phyloP scores from a whole-genome alignment of 2,329 filamentous ascomycete genomes.

The Colletotrichum trifolii region DNA sequence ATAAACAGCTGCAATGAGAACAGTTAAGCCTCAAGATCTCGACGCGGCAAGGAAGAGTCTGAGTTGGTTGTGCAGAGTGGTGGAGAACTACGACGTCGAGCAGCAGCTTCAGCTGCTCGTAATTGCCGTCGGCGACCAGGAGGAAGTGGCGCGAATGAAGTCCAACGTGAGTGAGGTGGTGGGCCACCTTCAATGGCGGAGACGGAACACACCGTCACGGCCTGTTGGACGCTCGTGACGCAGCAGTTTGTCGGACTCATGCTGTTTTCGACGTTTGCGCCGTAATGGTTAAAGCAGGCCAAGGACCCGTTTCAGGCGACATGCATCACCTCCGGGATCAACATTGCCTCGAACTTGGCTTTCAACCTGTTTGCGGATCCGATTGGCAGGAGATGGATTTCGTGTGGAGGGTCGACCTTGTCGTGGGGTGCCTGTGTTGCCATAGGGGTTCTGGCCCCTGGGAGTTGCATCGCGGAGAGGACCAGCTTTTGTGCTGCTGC shows the following conservation, averaged over 20 bases:
- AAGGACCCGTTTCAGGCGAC: constrained; percentile 41
- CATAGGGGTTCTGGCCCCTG: constrained; percentile 39
- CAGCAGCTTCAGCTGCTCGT: constrained; percentile 42
- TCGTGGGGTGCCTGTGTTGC: constrained; percentile 36
- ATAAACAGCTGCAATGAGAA: not conserved
- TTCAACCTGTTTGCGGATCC: constrained; percentile 38
- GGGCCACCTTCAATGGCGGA: constrained; percentile 44
- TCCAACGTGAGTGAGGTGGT: constrained; percentile 42
- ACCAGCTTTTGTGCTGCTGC: constrained; percentile 36
- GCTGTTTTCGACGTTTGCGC: constrained; percentile 39
- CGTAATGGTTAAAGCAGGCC: constrained; percentile 49
- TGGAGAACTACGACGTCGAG: constrained; percentile 44
- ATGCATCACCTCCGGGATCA: constrained; percentile 39
- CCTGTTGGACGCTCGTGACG: constrained; percentile 42
- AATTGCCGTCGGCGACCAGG: constrained; percentile 39
- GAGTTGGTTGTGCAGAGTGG: constrained; percentile 39
- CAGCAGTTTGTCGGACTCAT: constrained; percentile 39
- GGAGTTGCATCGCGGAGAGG: constrained; percentile 34
- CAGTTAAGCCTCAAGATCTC: constrained; percentile 14
- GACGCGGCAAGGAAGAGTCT: constrained; percentile 39
- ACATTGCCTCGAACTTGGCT: constrained; percentile 36
- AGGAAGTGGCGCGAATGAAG: constrained; percentile 23
- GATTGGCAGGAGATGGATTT: constrained; percentile 36
- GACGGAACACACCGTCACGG: constrained; percentile 44
- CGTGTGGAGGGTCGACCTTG: constrained; percentile 34